These are phyloP conservation scores for Gypsophila paniculata DNA, from an alignment of 179 eudicot species.

Conservation along the genomic window DNA sequence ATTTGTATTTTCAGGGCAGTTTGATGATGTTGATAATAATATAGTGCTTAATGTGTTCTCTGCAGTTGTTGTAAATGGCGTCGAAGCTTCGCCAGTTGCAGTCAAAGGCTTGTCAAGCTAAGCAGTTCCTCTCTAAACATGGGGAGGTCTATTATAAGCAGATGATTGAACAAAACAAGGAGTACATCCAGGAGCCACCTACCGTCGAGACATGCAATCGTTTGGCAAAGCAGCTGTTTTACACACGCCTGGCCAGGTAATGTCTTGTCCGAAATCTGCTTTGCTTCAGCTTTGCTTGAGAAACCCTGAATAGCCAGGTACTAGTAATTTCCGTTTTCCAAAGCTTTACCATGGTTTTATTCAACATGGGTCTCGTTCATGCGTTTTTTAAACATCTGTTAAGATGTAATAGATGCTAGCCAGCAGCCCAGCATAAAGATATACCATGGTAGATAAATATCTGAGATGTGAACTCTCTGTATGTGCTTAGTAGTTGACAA, in stretches of 20 bases:
- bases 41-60: neutral
- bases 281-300: too few relatives aligned
- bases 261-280: neutral
- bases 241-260: conserved; percentile 49
- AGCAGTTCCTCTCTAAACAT: conserved; percentile 32
- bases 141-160: conserved; percentile 40
- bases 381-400: too few relatives aligned
- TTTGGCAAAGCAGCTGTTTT: conserved; percentile 41
- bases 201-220: conserved; percentile 44
- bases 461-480: too few relatives aligned
- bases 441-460: too few relatives aligned
- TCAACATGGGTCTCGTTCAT: too few relatives aligned
- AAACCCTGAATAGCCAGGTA: too few relatives aligned
- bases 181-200: conserved; percentile 37
- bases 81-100: conserved; percentile 42
- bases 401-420: too few relatives aligned
- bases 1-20: neutral
- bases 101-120: conserved; percentile 44
- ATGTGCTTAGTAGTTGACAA: too few relatives aligned
- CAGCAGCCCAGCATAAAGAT: too few relatives aligned
- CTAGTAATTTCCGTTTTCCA: too few relatives aligned
- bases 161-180: conserved; percentile 43
- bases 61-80: conserved; percentile 34
- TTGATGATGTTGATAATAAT: conserved; percentile 14
- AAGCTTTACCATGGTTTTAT: too few relatives aligned